Evolutionary conservation across 331 rosid species (phyloP), one percentile per base, ranked within the genome.

Genomic region (Quercus lobata): DNA sequence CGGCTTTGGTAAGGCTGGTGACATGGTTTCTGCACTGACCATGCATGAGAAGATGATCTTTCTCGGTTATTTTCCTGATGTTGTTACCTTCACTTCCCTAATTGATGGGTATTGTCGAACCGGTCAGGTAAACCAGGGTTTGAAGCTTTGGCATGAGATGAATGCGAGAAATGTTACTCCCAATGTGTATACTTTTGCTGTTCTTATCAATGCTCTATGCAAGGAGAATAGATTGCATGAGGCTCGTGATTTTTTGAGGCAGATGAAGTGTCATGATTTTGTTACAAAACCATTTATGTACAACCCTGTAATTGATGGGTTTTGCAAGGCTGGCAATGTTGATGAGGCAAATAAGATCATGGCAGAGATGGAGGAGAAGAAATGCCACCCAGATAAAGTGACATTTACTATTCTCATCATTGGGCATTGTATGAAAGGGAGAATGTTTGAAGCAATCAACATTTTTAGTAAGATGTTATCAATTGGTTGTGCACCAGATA

Each of bases 381-480:
- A 83, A 79, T 94, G 98, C 73, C 80, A 77, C 62, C 96, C 91
- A 22, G 98, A 94, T 77, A 94, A 89, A 85, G 41, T 87, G 69
- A 92, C 97, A 21, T 92, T 81, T 86, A 94, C 98, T 44, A 92
- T 94, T 84, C 97, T 94, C 81, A 92, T 94, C 69, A 82, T 92
- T 10, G 97, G 97, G 58, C 91, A 92, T 79, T 90, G 96, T 84
- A 94, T 94, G 98, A 89, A 92, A 79, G 98, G 97, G 68, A 92
- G 90, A 82, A 87, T 85, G 86, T 55, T 34, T 0, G 93, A 92
- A 87, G 97, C 97, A 66, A 90, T 94, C 74, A 69, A 76, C 54
- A 81, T 89, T 58, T 94, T 92, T 75, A 46, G 90, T 72, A 94
- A 81, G 86, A 94, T 94, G 98, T 55, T 90, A 85, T 89, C 85